Evolutionary conservation across 1,284 basidiomycete genomes (phyloP).

Genomic region (Leccinum fallax): DNA sequence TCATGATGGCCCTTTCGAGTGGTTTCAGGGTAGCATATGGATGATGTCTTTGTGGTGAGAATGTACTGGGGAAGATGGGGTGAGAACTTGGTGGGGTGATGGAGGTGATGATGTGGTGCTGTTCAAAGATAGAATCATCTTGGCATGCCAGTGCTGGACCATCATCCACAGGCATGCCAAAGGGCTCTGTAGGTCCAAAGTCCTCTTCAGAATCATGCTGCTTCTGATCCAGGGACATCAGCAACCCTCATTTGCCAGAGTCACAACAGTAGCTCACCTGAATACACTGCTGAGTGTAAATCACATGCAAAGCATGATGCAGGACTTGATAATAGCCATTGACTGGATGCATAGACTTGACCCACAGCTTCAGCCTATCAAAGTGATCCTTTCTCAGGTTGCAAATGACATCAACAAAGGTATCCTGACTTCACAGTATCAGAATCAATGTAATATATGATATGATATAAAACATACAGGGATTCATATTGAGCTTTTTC

Average conservation of each 20-base stretch:
- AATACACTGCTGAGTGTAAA: slow-evolving; percentile 12
- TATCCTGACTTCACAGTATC: slow-evolving; percentile 17
- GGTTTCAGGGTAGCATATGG: slow-evolving; percentile 23
- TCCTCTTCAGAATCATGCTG: slow-evolving; percentile 1
- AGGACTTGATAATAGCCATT: slow-evolving; percentile 31
- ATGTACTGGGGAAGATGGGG: slow-evolving; percentile 17
- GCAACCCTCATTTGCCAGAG: neutral
- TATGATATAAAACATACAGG: slow-evolving; percentile 19
- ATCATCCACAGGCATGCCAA: neutral
- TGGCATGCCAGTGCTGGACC: neutral
- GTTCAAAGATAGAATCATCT: neutral
- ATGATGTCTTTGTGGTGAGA: slow-evolving; percentile 25
- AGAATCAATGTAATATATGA: neutral
- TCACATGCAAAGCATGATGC: slow-evolving; percentile 28
- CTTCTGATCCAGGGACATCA: slow-evolving; percentile 9
- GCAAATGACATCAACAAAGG: slow-evolving; percentile 23
- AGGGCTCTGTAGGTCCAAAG: neutral
- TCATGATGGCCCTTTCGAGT: slow-evolving; percentile 25
- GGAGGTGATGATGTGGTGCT: neutral
- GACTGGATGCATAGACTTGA: slow-evolving; percentile 19
- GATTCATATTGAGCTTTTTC: slow-evolving; percentile 10
- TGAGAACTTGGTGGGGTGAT: neutral
- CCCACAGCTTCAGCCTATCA: slow-evolving; percentile 4
- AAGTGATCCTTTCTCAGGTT: neutral
- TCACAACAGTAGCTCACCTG: slow-evolving; percentile 13